These are phyloP conservation scores for Magnaporthiopsis poae DNA, from an alignment of 2,329 filamentous ascomycete species.

Conservation along the genomic window DNA sequence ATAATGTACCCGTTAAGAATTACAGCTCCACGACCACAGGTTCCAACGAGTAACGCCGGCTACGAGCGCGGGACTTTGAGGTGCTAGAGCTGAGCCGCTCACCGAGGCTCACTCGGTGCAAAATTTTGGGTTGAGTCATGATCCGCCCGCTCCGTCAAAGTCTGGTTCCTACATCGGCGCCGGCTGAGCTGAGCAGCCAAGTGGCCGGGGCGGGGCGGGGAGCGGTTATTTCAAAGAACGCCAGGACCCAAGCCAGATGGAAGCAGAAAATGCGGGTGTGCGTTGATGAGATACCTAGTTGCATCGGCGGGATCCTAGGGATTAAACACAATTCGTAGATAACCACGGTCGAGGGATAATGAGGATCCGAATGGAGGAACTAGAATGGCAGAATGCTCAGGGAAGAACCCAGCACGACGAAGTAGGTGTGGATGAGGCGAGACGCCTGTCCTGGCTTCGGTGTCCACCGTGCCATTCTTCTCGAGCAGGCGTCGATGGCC, in stretches of 20 bases:
- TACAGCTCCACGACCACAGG: not conserved
- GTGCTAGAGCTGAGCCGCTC: not conserved
- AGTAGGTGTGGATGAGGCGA: too few species aligned
- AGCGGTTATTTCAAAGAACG: not conserved
- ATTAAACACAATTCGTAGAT: not conserved
- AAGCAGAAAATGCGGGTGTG: not conserved
- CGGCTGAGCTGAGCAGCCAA: not conserved
- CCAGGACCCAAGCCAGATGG: not conserved
- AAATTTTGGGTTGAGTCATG: not conserved
- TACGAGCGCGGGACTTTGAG: not conserved
- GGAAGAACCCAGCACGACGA: too few species aligned
- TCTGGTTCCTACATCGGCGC: not conserved
- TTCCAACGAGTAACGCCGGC: not conserved
- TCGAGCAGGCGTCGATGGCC: too few species aligned
- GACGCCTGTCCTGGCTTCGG: too few species aligned
- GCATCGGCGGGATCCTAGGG: not conserved
- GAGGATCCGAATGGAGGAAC: too few species aligned
- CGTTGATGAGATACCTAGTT: not conserved
- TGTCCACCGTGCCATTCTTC: too few species aligned
- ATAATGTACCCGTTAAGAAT: not conserved
- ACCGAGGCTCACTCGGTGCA: not conserved
- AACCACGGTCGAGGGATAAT: too few species aligned
- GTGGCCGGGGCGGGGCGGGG: too few species aligned
- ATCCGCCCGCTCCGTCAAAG: not conserved
- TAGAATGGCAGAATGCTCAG: too few species aligned